Evolutionary conservation across 2,329 filamentous ascomycete species (phyloP).

Genomic region (Colletotrichum somersetense): DNA sequence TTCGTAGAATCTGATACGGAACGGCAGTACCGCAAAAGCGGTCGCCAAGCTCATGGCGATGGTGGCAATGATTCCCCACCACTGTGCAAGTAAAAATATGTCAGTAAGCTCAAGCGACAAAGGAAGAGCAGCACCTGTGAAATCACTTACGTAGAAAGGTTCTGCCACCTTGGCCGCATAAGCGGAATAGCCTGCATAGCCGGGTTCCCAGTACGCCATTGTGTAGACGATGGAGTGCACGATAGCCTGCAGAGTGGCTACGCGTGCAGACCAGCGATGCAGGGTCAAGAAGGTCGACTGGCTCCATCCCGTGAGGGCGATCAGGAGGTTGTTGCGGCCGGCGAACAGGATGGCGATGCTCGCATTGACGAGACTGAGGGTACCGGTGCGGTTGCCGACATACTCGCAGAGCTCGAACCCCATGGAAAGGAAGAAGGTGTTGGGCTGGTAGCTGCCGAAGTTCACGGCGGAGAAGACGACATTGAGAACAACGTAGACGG

Average conservation of each 20-base stretch:
- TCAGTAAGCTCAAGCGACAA: background rate
- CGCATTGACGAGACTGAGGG: conserved; percentile 51
- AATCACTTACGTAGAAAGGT: conserved; percentile 16
- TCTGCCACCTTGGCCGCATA: conserved; percentile 14
- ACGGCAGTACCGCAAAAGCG: conserved; percentile 46
- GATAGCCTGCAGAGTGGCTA: conserved; percentile 45
- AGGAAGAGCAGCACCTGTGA: background rate
- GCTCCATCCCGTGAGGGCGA: conserved; percentile 53
- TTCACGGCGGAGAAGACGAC: conserved; percentile 52
- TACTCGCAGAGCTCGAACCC: conserved; percentile 50
- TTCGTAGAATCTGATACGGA: conserved; percentile 51
- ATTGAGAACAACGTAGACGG: conserved; percentile 52
- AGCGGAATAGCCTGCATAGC: conserved; percentile 19
- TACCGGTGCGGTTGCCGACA: conserved; percentile 51
- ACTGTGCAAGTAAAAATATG: conserved; percentile 46
- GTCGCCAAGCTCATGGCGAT: conserved; percentile 47
- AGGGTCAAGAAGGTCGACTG: conserved; percentile 52
- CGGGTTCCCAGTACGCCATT: conserved; percentile 41
- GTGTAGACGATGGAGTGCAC: conserved; percentile 51
- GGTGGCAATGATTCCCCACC: conserved; percentile 52
- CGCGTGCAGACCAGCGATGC: conserved; percentile 52
- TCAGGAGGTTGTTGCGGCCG: conserved; percentile 52
- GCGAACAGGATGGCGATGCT: conserved; percentile 52
- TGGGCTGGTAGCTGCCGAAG: conserved; percentile 46
- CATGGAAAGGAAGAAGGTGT: conserved; percentile 39